Conservation (phyloP, 768 basidiomycete species). For the Pisolithus albus region DNA sequence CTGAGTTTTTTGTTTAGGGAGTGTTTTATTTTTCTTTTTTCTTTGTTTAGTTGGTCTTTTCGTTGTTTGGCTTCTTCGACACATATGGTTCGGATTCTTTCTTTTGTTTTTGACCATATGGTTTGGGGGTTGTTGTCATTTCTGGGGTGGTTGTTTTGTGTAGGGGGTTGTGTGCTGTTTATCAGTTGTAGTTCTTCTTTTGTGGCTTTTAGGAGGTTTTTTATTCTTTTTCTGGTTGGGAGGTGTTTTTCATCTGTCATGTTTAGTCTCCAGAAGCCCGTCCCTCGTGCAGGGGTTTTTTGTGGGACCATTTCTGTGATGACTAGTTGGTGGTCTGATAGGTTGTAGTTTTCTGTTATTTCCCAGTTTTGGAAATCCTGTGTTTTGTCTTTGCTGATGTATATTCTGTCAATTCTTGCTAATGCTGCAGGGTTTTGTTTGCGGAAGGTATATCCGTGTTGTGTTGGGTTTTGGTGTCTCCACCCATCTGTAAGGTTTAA, state of each 20-base stretch:
- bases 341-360: not conserved
- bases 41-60: not conserved
- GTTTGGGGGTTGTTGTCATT: not conserved
- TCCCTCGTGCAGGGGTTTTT: not conserved
- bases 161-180: no score
- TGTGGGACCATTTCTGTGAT: not conserved
- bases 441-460: no score
- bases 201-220: not conserved
- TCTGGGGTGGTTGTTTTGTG: not conserved
- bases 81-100: not conserved
- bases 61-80: not conserved
- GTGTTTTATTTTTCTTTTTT: not conserved
- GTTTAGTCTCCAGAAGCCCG: not conserved
- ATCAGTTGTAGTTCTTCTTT: not conserved
- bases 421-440: not conserved
- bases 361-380: not conserved
- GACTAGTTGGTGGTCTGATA: slow-evolving; percentile 7
- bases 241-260: not conserved
- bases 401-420: not conserved
- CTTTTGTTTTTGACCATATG: not conserved
- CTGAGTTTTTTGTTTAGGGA: not conserved
- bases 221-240: not conserved
- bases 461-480: not conserved
- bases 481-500: not conserved
- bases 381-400: not conserved